Percentiles rank a stretch among this genome's conserved stretches.
phyloP scores from a whole-genome alignment of 352 stramenopile species.

The Pythium utonaiense region DNA sequence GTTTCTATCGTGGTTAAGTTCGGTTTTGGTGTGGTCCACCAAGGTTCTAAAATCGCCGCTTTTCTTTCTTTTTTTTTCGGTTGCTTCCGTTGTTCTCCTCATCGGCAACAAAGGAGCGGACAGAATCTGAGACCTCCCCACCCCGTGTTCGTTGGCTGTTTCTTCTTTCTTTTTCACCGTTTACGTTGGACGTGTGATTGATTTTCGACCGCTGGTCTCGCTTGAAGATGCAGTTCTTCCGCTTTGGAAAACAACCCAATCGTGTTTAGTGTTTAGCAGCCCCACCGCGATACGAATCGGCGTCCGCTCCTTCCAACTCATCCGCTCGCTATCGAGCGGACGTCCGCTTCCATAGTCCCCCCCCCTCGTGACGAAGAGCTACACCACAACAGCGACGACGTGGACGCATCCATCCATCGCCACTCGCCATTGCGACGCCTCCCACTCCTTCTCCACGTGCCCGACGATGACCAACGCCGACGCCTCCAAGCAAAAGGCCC shows the following conservation, averaged over 20 bases:
- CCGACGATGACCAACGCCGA: slow-evolving; percentile 27
- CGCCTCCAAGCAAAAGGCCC: slow-evolving; percentile 20
- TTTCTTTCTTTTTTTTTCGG: slow-evolving; percentile 18
- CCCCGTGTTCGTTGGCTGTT: background rate
- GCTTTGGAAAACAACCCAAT: slow-evolving; percentile 9
- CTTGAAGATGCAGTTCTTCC: slow-evolving; percentile 10
- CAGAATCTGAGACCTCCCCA: background rate
- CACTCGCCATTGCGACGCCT: background rate
- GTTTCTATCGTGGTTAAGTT: slow-evolving; percentile 15
- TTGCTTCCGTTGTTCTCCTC: slow-evolving; percentile 3
- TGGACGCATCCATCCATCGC: too few species aligned
- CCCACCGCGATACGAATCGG: background rate
- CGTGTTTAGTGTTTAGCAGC: background rate
- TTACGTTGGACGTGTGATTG: background rate
- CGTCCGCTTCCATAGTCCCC: slow-evolving; percentile 19
- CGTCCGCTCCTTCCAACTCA: slow-evolving; percentile 8
- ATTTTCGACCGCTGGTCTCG: background rate
- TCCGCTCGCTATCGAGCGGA: slow-evolving; percentile 11
- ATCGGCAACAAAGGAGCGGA: slow-evolving; percentile 3
- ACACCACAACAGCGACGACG: background rate
- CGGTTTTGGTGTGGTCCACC: slow-evolving; percentile 2
- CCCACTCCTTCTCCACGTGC: background rate
- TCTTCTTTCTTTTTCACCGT: slow-evolving; percentile 7
- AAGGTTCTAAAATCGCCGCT: slow-evolving; percentile 20
- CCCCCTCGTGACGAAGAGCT: too few species aligned